Evolutionary conservation across 83 land plant species (phyloP), one percentile per base, ranked within the genome.

Genomic region (Thuja plicata): DNA sequence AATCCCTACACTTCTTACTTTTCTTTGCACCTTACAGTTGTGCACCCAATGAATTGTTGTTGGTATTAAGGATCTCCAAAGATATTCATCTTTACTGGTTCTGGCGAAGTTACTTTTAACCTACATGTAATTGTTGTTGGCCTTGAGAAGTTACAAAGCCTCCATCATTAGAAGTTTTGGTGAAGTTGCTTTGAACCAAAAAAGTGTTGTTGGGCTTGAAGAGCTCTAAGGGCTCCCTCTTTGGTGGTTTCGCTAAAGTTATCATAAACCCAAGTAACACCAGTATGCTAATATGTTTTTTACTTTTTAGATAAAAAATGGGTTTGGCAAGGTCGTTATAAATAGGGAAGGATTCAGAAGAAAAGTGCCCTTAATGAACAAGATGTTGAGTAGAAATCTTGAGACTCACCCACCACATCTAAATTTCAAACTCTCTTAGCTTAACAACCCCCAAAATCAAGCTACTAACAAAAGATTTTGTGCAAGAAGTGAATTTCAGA

Each of bases 271-370:
- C 48, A 40, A 80, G 41, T n/a, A 80, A 21, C 24, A 11, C 30
- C 24, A 46, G 84, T 80, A 21, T 80, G 48, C 17, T 21, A 19
- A 43, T 41, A 30, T 41, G 70, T n/a, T n/a, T n/a, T n/a, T n/a
- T n/a, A n/a, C n/a, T 41, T 80, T 80, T 80, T 80, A 80, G 84
- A 80, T 80, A 45, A 27, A 79, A 80, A 80, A 80, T 80, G 84
- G 85, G 85, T 46, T 45, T 83, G 13, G 38, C 48, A 83, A 83
- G 85, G 48, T 83, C 55, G 12, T 83, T 46, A 11, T 83, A 83
- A 48, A 55, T 46, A 43, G 8, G 48, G 85, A 83, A 30, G 55
- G 48, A 13, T 83, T 46, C 85, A n/a, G 17, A 8, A 83, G n/a
- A 46, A 30, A 83, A 30, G 54, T n/a, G 27, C 54, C 16, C 21